These are phyloP conservation scores for Candida alai DNA, from an alignment of 805 yeast genomes.

Conservation along the genomic window DNA sequence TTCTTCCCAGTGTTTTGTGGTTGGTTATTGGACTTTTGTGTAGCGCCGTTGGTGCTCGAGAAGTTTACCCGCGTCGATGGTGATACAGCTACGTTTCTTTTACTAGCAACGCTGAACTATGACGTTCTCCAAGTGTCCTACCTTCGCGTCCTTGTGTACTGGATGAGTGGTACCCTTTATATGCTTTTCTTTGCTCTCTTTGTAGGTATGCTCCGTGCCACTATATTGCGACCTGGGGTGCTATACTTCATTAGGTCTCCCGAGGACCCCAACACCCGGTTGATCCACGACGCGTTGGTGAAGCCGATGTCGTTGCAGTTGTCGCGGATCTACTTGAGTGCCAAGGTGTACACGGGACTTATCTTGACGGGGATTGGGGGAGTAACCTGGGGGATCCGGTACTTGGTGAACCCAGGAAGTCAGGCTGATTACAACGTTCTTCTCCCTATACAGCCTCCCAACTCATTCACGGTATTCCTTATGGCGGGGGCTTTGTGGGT, in stretches of 20 bases:
- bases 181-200: constrained; percentile 85
- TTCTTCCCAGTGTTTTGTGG: constrained; percentile 89
- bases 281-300: constrained; percentile 82
- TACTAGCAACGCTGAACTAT: constrained; percentile 21
- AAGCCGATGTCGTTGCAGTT: constrained; percentile 72
- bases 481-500: not conserved
- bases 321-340: constrained; percentile 68
- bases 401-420: constrained; percentile 17
- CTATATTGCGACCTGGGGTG: constrained; percentile 81
- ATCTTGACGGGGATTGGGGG: constrained; percentile 73
- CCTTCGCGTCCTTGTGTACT: constrained; percentile 32
- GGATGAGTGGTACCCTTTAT: constrained; percentile 77
- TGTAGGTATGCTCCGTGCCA: constrained; percentile 75
- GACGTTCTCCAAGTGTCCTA: constrained; percentile 18
- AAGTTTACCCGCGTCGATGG: constrained; percentile 10
- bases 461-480: constrained; percentile 4
- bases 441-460: constrained; percentile 22
- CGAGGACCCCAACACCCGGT: constrained; percentile 85
- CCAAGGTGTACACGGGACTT: constrained; percentile 67
- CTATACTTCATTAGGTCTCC: constrained; percentile 89
- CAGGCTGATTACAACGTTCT: constrained; percentile 15
- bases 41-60: constrained; percentile 50
- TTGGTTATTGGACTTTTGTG: constrained; percentile 61
- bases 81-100: constrained; percentile 11
- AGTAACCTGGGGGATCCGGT: constrained; percentile 48